Percentiles rank a stretch among this genome's conserved stretches.
These are phyloP conservation scores for Tetracladium setigerum DNA, from an alignment of 495 filamentous ascomycete species.

Conservation along the genomic window DNA sequence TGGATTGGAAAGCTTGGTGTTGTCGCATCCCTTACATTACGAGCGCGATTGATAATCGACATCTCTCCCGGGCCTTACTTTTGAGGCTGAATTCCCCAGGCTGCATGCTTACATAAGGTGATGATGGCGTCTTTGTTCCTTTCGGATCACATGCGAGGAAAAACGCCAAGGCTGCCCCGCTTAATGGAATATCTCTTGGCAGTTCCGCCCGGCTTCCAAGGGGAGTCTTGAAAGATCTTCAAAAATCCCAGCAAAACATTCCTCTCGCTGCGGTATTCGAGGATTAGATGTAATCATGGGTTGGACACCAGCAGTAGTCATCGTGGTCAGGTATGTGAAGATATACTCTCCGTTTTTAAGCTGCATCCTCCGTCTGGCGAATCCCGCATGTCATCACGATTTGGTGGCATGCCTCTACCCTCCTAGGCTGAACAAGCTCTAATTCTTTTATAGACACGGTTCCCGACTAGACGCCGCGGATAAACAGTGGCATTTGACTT, in stretches of 20 bases:
- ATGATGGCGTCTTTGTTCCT: background rate
- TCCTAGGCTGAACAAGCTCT: background rate
- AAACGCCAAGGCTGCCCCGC: slow-evolving; percentile 6
- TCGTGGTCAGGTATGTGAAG: slow-evolving; percentile 67
- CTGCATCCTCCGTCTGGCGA: background rate
- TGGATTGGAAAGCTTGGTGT: too few species aligned
- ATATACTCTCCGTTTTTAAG: background rate
- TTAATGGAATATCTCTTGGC: slow-evolving; percentile 1
- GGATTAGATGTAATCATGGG: slow-evolving; percentile 32
- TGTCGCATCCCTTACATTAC: too few species aligned
- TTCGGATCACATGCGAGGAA: slow-evolving; percentile 5
- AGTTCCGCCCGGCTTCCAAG: too few species aligned
- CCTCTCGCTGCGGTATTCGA: background rate
- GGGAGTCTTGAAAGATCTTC: too few species aligned
- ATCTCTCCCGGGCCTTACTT: too few species aligned
- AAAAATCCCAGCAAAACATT: too few species aligned
- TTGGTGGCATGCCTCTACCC: too few species aligned
- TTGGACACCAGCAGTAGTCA: slow-evolving; percentile 57
- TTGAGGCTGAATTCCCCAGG: too few species aligned
- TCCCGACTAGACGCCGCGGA: slow-evolving; percentile 88
- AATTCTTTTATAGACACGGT: slow-evolving; percentile 59
- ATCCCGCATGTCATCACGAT: too few species aligned
- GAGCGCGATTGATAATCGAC: too few species aligned
- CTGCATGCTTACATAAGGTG: background rate
- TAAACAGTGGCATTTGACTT: slow-evolving; percentile 91